Base-by-base conservation (phyloP, 441 rosid genomes). In the Eruca vesicaria region DNA sequence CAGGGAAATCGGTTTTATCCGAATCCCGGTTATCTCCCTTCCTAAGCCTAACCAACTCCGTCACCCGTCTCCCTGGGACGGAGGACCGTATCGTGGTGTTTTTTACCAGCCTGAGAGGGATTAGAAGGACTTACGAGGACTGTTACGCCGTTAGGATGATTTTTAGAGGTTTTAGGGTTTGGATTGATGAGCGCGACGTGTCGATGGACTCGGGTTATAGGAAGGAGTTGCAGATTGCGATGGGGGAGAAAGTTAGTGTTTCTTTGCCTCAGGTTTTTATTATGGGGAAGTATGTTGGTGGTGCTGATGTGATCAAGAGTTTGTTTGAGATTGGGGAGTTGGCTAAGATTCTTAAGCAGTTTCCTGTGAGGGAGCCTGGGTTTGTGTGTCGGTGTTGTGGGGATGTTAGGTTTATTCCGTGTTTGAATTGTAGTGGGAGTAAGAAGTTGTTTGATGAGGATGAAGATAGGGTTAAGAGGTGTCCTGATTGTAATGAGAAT, bases 371-470 rank as follows among this genome's bases (percentile, higher is more conserved):
- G 69, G 80, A 80, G 21, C 86, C 96, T 0, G 99, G 97, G 18
- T 83, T 83, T 28, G 91, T 87, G 38, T 92, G 99, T 33, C 76
- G 69, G 9, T 76, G 80, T 53, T 95, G 98, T 28, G 98, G 96
- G 45, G 99, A 92, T 71, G 89, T 70, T 2, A 84, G 99, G 80
- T 95, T 95, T 65, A 79, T 86, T 32, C 97, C 96, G 0, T 95
- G 99, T 75, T 81, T 80, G 19, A 90, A 88, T 82, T 95, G 99
- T 66, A 88, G 93, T 76, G 99, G 99, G 66, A 95, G 99, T 75
- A 84, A 93, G 84, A 95, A 92, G 76, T 70, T 95, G 72, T 95
- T 85, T 23, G 98, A 95, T 75, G 98, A 95, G 59, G 98, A 92
- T 9, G 98, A 94, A 64, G 96, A 71, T 15, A 72, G 81, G 62